Percentiles rank a stretch among this genome's conserved stretches.
These are phyloP conservation scores for Auriculariales sp. DNA, from an alignment of 768 basidiomycete genomes.

Conservation along the genomic window DNA sequence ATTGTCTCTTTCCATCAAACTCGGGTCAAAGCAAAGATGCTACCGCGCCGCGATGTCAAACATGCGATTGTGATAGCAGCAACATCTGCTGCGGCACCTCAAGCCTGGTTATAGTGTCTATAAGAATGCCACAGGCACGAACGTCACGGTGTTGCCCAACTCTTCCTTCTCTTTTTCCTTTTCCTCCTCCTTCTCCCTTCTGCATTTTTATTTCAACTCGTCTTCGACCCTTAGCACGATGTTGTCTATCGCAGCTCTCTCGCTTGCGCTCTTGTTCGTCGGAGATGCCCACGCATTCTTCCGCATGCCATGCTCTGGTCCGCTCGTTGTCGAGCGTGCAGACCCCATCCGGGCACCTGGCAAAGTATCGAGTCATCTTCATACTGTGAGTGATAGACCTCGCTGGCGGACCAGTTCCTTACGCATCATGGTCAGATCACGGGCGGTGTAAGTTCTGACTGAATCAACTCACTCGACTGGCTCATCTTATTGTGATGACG, in stretches of 20 bases:
- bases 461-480: neutral
- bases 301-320: constrained; percentile 3
- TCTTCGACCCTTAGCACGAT: neutral
- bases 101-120: no score
- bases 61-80: no score
- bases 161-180: neutral
- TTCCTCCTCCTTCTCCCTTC: neutral
- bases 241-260: no score
- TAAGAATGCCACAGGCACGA: no score
- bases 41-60: no score
- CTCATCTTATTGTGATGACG: neutral
- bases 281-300: constrained; percentile 3
- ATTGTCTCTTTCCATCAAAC: no score
- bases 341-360: constrained; percentile 3
- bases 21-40: no score
- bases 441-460: neutral
- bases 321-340: constrained; percentile 5
- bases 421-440: neutral
- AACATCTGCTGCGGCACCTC: no score
- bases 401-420: neutral
- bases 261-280: neutral
- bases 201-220: neutral
- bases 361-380: constrained; percentile 3
- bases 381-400: constrained; percentile 1
- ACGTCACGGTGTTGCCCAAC: no score